Conservation (phyloP, 2,329 filamentous ascomycete species). For the Fusarium humuli region DNA sequence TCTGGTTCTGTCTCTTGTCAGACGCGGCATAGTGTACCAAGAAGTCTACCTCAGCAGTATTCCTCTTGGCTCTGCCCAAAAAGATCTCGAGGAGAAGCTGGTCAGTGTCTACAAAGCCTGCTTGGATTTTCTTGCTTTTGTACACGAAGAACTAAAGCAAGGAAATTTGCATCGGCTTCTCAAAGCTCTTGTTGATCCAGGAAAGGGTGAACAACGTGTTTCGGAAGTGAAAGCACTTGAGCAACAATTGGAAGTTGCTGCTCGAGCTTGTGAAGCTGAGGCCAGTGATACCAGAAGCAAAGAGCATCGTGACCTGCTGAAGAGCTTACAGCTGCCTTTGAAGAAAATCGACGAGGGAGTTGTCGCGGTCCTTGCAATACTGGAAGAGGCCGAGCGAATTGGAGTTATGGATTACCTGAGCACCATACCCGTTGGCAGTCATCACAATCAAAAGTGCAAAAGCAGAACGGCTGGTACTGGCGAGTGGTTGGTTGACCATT, state of each 20-base stretch:
- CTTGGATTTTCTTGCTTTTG: not conserved
- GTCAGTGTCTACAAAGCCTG: not conserved
- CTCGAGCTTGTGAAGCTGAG: not conserved
- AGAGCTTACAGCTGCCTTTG: not conserved
- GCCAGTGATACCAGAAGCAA: not conserved
- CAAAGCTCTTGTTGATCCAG: too few species aligned
- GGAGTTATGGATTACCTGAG: not conserved
- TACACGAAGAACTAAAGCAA: too few species aligned
- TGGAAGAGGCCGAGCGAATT: too few species aligned
- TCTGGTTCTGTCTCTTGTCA: not conserved
- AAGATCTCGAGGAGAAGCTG: not conserved
- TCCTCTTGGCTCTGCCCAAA: too few species aligned
- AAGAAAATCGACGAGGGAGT: not conserved
- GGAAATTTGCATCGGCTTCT: too few species aligned
- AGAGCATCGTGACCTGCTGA: too few species aligned
- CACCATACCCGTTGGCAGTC: not conserved
- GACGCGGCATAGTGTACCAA: not conserved
- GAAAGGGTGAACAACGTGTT: too few species aligned
- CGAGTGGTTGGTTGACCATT: too few species aligned
- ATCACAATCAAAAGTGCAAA: not conserved
- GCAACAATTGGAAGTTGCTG: rapidly evolving
- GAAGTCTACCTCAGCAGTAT: too few species aligned
- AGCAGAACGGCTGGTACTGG: not conserved
- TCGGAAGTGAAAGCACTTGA: too few species aligned
- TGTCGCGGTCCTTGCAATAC: too few species aligned